Conservation (phyloP, 140 eudicot genomes). For the Anethum foeniculum region DNA sequence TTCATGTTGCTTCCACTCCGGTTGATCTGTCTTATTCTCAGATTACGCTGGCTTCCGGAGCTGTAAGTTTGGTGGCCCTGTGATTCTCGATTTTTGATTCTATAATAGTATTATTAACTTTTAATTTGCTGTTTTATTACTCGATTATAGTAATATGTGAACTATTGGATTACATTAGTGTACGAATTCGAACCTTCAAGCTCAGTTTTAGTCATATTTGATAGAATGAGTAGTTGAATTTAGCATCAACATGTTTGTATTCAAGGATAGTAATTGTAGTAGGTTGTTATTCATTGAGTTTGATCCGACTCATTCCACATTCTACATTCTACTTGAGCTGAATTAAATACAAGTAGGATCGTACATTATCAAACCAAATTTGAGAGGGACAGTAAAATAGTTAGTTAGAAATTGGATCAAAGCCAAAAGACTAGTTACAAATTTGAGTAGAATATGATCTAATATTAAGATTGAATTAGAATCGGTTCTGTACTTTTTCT, state of each 20-base stretch:
- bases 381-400: not conserved
- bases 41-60: constrained; percentile 62
- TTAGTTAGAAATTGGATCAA: not conserved
- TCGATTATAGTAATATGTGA: no score
- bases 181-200: not conserved
- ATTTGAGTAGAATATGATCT: not conserved
- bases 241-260: not conserved
- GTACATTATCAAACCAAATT: not conserved
- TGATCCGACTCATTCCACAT: not conserved
- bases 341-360: not conserved
- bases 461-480: not conserved
- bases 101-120: no score
- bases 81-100: not conserved
- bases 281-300: not conserved
- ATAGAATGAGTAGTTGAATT: not conserved
- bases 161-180: not conserved
- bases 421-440: not conserved
- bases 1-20: constrained; percentile 74
- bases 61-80: constrained; percentile 34
- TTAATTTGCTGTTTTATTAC: not conserved
- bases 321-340: not conserved
- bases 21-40: constrained; percentile 56
- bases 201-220: not conserved
- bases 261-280: not conserved
- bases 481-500: not conserved